phyloP scores from a whole-genome alignment of 2,329 filamentous ascomycete genomes.

The Macrophomina phaseolina region DNA sequence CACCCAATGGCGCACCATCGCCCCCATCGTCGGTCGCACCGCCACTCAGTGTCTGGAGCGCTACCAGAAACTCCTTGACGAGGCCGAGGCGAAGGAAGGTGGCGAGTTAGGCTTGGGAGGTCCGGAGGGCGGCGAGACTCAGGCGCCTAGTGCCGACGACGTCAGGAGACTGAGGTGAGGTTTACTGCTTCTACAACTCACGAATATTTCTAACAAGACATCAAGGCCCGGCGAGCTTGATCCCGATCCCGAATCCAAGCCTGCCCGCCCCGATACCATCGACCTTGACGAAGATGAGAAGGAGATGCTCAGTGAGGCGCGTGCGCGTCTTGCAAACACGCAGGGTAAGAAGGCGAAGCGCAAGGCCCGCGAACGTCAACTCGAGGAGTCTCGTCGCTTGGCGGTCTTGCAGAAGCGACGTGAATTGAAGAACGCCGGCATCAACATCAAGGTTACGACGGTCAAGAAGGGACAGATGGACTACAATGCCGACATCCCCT shows the following conservation, averaged over 20 bases:
- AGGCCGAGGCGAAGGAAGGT: conserved; percentile 87
- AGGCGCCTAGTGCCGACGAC: conserved; percentile 89
- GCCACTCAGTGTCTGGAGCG: conserved; percentile 97
- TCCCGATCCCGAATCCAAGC: conserved; percentile 96
- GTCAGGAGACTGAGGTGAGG: conserved; percentile 69
- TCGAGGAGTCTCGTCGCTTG: conserved; percentile 90
- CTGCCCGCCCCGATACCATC: conserved; percentile 92
- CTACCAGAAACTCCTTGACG: conserved; percentile 94
- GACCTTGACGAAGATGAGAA: conserved; percentile 99
- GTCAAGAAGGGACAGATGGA: conserved; percentile 98
- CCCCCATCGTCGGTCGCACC: conserved; percentile 92
- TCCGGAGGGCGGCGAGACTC: conserved; percentile 82
- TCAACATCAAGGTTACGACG: conserved; percentile 94
- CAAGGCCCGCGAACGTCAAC: conserved; percentile 92
- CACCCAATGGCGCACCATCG: conserved; percentile 98
- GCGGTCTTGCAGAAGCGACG: conserved; percentile 92
- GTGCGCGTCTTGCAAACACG: conserved; percentile 93
- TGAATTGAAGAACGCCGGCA: conserved; percentile 95
- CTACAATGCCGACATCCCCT: conserved; percentile 98
- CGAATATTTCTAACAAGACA: neutral
- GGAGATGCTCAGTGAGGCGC: conserved; percentile 98
- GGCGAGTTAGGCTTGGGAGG: conserved; percentile 82
- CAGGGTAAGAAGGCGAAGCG: conserved; percentile 99
- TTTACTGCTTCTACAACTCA: conserved; percentile 17
- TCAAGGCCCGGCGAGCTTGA: conserved; percentile 84